Evolutionary conservation across 257 asterid species (phyloP).

Genomic region (Forsythia suspensa): DNA sequence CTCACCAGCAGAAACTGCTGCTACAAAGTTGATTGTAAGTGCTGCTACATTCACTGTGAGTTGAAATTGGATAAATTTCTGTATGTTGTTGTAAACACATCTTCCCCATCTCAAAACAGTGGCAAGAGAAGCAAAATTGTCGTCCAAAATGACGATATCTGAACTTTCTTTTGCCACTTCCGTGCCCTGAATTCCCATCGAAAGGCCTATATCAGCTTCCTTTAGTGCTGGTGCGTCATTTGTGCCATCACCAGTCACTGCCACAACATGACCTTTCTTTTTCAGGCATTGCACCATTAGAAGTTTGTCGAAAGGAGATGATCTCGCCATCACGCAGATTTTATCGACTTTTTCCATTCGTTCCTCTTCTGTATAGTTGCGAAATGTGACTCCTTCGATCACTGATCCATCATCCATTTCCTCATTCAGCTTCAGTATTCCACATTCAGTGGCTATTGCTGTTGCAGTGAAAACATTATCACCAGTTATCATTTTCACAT

Average conservation of each 20-base stretch:
- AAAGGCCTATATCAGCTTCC: constrained; percentile 71
- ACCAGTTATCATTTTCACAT: constrained; percentile 75
- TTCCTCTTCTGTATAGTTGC: constrained; percentile 55
- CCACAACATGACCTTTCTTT: constrained; percentile 67
- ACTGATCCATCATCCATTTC: constrained; percentile 31
- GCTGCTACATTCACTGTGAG: constrained; percentile 60
- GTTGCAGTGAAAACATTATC: constrained; percentile 74
- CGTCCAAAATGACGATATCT: constrained; percentile 72
- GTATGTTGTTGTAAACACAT: constrained; percentile 61
- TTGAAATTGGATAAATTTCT: constrained; percentile 70
- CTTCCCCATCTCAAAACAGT: constrained; percentile 55
- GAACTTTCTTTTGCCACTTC: constrained; percentile 74
- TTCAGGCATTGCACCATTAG: constrained; percentile 69
- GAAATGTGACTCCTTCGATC: constrained; percentile 65
- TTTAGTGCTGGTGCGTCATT: constrained; percentile 70
- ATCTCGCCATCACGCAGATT: constrained; percentile 69
- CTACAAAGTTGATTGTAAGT: constrained; percentile 51
- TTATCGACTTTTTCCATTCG: constrained; percentile 55
- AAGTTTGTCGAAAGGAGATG: constrained; percentile 78
- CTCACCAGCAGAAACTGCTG: constrained; percentile 61
- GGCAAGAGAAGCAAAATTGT: constrained; percentile 55
- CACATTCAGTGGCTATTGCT: constrained; percentile 76
- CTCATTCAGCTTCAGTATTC: constrained; percentile 43
- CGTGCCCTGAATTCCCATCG: constrained; percentile 76
- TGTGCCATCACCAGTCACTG: constrained; percentile 75